These are phyloP conservation scores for Viridothelium virens DNA, from an alignment of 495 filamentous ascomycete genomes.

Conservation along the genomic window DNA sequence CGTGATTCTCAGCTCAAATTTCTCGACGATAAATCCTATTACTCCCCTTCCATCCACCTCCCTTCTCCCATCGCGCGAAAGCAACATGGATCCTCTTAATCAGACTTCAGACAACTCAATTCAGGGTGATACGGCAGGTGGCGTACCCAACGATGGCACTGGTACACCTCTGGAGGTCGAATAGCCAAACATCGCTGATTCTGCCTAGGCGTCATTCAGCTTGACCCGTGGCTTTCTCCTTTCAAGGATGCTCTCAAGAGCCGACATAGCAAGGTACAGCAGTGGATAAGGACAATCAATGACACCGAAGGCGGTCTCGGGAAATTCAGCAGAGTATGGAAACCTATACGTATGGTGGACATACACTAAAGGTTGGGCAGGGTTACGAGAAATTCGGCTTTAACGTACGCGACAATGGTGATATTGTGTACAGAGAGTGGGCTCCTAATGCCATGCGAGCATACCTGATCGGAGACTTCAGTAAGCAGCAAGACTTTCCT, in stretches of 20 bases:
- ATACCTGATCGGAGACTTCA: constrained; percentile 92
- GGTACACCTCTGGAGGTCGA: constrained; percentile 31
- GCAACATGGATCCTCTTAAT: constrained; percentile 29
- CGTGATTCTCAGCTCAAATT: background rate
- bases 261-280: constrained; percentile 71
- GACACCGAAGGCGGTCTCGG: constrained; percentile 82
- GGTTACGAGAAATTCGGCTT: constrained; percentile 83
- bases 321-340: constrained; percentile 76
- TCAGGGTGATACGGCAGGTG: constrained; percentile 29
- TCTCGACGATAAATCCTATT: background rate
- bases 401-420: constrained; percentile 66
- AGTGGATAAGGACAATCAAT: constrained; percentile 79
- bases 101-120: constrained; percentile 30
- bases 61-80: background rate
- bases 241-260: constrained; percentile 69
- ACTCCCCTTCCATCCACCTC: background rate
- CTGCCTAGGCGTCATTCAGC: constrained; percentile 63
- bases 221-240: constrained; percentile 86
- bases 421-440: constrained; percentile 93
- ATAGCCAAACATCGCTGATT: constrained; percentile 16
- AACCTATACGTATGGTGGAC: constrained; percentile 13
- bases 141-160: constrained; percentile 44
- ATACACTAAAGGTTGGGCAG: constrained; percentile 33
- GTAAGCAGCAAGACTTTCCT: constrained; percentile 42
- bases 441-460: constrained; percentile 80